These are phyloP conservation scores for Lactarius akahatsu DNA, from an alignment of 768 basidiomycete species.

Conservation along the genomic window DNA sequence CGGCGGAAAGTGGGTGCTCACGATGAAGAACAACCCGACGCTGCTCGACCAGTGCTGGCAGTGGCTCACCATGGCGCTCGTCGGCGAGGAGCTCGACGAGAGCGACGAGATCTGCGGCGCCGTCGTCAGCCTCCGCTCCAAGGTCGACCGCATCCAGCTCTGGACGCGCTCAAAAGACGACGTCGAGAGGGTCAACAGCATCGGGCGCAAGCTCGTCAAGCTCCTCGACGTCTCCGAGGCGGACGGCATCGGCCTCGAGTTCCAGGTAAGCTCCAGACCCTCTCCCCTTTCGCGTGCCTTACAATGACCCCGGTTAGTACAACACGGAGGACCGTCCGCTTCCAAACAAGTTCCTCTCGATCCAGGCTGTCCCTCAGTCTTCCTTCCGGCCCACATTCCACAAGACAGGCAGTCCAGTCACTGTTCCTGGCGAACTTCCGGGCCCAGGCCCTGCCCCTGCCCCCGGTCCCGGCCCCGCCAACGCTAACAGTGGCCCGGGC, in stretches of 20 bases:
- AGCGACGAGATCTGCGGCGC: constrained; percentile 80
- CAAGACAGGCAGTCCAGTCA: constrained; percentile 36
- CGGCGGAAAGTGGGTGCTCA: constrained; percentile 94
- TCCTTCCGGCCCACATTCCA: constrained; percentile 70
- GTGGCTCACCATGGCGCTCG: constrained; percentile 88
- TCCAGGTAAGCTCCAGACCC: constrained; percentile 59
- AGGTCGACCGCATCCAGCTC: constrained; percentile 87
- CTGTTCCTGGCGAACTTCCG: constrained; percentile 33
- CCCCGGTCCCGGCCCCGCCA: constrained; percentile 30
- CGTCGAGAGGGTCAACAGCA: constrained; percentile 77
- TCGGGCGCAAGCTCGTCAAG: constrained; percentile 82
- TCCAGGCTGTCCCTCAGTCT: constrained; percentile 66
- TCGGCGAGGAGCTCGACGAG: constrained; percentile 72
- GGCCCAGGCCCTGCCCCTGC: constrained; percentile 33
- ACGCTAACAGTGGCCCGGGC: constrained; percentile 32
- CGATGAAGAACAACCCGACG: constrained; percentile 80
- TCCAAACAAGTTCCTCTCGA: constrained; percentile 78
- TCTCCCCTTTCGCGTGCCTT: not conserved
- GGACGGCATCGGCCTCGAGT: constrained; percentile 84
- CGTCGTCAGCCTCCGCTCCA: constrained; percentile 82
- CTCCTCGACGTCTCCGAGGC: constrained; percentile 80
- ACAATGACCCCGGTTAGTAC: constrained; percentile 46
- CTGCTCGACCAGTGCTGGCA: constrained; percentile 87
- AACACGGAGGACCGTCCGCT: constrained; percentile 86
- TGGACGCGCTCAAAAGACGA: constrained; percentile 89